Conservation (phyloP, 2,329 filamentous ascomycete genomes). For the Shiraia bambusicola region DNA sequence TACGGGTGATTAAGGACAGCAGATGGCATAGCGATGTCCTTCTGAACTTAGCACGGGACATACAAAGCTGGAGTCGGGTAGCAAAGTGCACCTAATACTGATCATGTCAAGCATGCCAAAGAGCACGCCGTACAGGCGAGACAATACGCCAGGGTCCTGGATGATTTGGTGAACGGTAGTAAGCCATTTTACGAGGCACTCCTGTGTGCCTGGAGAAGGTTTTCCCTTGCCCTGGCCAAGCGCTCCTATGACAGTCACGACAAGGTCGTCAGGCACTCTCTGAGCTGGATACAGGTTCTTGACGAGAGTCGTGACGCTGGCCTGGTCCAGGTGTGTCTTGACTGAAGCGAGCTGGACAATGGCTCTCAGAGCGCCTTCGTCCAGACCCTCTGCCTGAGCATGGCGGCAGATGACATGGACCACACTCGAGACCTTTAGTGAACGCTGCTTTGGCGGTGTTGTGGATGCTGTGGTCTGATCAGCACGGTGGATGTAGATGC, state of each 20-base stretch:
- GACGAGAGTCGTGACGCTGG: constrained; percentile 66
- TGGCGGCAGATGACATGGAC: constrained; percentile 64
- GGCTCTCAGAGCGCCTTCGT: constrained; percentile 59
- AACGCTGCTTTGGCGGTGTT: constrained; percentile 65
- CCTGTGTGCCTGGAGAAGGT: constrained; percentile 70
- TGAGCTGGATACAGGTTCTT: constrained; percentile 75
- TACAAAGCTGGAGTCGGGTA: constrained; percentile 4
- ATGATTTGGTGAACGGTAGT: constrained; percentile 73
- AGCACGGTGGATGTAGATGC: constrained; percentile 21
- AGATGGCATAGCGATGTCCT: constrained; percentile 67
- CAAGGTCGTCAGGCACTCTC: constrained; percentile 60
- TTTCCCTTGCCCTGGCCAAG: constrained; percentile 79
- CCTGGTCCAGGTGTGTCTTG: constrained; percentile 73
- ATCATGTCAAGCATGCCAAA: constrained; percentile 83
- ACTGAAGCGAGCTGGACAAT: constrained; percentile 68
- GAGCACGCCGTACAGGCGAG: constrained; percentile 70
- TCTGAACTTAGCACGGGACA: constrained; percentile 25
- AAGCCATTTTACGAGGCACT: constrained; percentile 73
- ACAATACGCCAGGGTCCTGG: constrained; percentile 63
- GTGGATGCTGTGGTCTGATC: constrained; percentile 36
- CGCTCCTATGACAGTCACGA: constrained; percentile 68
- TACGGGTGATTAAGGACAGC: constrained; percentile 73
- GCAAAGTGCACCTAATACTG: constrained; percentile 61
- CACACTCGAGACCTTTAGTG: constrained; percentile 61
- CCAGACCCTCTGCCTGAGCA: constrained; percentile 69